Conservation (phyloP, 305 asterid species). For the Withania somnifera region DNA sequence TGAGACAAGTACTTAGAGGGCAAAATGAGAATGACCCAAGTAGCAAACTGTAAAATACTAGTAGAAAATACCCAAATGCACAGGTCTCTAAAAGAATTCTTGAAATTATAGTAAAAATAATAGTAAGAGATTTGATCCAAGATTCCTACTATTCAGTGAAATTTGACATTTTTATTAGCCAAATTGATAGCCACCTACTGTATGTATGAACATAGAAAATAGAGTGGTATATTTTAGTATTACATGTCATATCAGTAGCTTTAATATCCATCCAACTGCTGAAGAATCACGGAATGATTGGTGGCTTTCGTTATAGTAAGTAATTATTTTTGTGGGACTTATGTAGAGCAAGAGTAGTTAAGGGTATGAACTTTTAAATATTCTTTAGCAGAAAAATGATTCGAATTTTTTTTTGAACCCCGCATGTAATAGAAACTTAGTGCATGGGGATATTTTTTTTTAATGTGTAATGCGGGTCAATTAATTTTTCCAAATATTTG, state of each 20-base stretch:
- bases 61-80: not conserved
- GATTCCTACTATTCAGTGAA: not conserved
- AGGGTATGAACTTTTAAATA: no score
- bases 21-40: not conserved
- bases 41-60: not conserved
- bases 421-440: no score
- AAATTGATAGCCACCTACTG: not conserved
- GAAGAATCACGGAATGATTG: not conserved
- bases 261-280: no score
- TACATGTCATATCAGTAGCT: not conserved
- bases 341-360: no score
- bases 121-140: not conserved
- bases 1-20: not conserved
- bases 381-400: no score
- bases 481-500: no score
- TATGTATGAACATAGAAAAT: not conserved
- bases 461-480: no score
- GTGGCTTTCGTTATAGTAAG: not conserved
- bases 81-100: not conserved
- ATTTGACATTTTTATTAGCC: not conserved
- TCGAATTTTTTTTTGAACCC: no score
- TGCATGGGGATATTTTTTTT: no score
- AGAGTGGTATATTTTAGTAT: not conserved
- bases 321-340: no score
- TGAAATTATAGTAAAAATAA: not conserved